These are phyloP conservation scores for Salix caprea DNA, from an alignment of 345 rosid species.

Conservation along the genomic window DNA sequence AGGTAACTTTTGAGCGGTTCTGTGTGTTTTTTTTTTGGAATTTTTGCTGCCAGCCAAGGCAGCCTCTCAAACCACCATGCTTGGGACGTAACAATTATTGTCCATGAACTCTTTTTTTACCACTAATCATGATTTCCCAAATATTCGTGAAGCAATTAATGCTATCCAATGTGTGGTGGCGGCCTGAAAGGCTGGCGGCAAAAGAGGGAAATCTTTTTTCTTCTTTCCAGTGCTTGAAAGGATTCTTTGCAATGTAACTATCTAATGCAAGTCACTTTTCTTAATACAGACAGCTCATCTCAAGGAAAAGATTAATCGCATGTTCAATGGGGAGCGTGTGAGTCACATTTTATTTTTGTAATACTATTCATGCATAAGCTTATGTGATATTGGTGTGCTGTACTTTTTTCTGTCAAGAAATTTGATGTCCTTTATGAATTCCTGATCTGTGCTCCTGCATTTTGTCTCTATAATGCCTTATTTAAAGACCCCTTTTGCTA, in stretches of 20 bases:
- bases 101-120: too few species aligned
- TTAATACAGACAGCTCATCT: constrained; percentile 63
- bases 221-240: too few species aligned
- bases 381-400: background rate
- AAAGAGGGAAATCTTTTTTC: too few species aligned
- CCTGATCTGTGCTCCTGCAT: background rate
- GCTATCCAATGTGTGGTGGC: too few species aligned
- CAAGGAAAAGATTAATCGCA: constrained; percentile 61
- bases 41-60: background rate
- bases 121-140: too few species aligned
- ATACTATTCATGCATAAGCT: background rate
- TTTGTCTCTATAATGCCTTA: background rate
- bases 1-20: constrained; percentile 39
- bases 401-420: too few species aligned
- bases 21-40: background rate
- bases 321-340: constrained; percentile 85
- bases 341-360: constrained; percentile 19
- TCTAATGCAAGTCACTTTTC: background rate
- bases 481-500: background rate
- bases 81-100: too few species aligned
- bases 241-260: background rate
- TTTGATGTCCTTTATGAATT: too few species aligned
- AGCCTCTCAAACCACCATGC: too few species aligned
- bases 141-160: too few species aligned
- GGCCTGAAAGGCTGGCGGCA: too few species aligned